A percentile compares a stretch with the other conserved stretches of the same genome.
These are phyloP conservation scores for Flaveria floridana DNA, from an alignment of 140 eudicot genomes.

Conservation along the genomic window DNA sequence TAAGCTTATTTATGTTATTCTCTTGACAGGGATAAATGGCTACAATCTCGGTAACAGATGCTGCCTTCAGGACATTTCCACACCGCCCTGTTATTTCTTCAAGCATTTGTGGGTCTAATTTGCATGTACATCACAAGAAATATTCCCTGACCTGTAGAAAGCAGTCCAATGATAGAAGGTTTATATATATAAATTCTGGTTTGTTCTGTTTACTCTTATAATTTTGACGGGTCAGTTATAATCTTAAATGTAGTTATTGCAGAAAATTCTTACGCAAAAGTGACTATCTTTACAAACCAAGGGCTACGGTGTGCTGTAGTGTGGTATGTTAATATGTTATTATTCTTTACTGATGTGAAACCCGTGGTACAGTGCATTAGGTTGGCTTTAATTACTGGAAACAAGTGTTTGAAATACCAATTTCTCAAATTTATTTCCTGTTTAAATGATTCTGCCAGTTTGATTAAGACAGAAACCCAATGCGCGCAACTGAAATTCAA, in stretches of 20 bases:
- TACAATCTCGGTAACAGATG: slow-evolving; percentile 37
- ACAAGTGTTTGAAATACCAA: not conserved
- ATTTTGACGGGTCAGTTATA: not conserved
- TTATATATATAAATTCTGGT: not conserved
- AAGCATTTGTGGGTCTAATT: slow-evolving; percentile 14
- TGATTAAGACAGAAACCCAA: not conserved
- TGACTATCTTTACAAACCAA: slow-evolving; percentile 27
- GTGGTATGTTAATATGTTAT: slow-evolving; percentile 46
- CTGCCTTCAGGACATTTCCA: slow-evolving; percentile 26
- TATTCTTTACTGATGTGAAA: slow-evolving; percentile 11
- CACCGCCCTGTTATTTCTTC: slow-evolving; percentile 28
- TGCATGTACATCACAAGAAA: slow-evolving; percentile 28
- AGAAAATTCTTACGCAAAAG: slow-evolving; percentile 26
- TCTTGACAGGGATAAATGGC: slow-evolving; percentile 47
- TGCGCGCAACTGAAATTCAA: not conserved
- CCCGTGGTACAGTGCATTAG: not conserved
- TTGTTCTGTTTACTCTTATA: not conserved
- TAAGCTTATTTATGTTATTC: not conserved
- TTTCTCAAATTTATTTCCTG: not conserved
- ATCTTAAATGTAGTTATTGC: slow-evolving; percentile 27
- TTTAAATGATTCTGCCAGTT: not conserved
- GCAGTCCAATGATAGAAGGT: slow-evolving; percentile 35
- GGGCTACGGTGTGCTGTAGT: slow-evolving; percentile 38
- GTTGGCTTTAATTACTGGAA: not conserved
- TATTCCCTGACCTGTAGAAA: slow-evolving; percentile 26